A percentile compares a stretch with the other conserved stretches of the same genome.
Conservation (phyloP, 495 filamentous ascomycete species). For the Parathielavia hyrcaniae region DNA sequence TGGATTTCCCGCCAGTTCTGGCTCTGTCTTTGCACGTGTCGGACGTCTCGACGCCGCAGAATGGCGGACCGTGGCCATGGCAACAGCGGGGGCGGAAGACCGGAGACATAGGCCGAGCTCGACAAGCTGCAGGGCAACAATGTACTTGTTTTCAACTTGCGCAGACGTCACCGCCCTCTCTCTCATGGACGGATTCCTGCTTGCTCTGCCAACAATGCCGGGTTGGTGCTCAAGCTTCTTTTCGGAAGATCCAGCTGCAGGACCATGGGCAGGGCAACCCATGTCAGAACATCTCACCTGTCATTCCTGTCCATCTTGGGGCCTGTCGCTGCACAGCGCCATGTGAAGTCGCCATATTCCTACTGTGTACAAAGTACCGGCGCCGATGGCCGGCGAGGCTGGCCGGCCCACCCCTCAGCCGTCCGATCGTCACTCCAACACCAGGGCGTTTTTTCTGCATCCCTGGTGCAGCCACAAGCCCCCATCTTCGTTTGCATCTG, state of each 20-base stretch:
- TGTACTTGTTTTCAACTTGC: constrained; percentile 7
- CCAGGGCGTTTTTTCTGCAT: not conserved
- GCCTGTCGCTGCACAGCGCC: not conserved
- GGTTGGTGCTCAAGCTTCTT: not conserved
- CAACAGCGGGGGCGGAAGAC: not conserved
- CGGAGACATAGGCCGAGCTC: constrained; percentile 2
- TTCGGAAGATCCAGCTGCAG: constrained; percentile 1
- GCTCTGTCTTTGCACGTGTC: not conserved
- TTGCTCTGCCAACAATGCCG: constrained; percentile 1
- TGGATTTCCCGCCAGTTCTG: constrained; percentile 18
- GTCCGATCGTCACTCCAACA: not conserved
- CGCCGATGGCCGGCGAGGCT: constrained; percentile 5
- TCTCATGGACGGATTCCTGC: constrained; percentile 8
- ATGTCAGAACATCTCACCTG: not conserved
- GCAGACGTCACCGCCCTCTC: constrained; percentile 7
- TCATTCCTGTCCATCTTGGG: constrained; percentile 1
- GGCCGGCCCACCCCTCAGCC: constrained; percentile 4
- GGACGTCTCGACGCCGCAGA: not conserved
- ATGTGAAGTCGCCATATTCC: not conserved
- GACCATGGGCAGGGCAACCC: constrained; percentile 1
- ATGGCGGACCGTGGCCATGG: constrained; percentile 8
- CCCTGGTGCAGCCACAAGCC: constrained; percentile 20
- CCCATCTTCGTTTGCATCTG: constrained; percentile 21
- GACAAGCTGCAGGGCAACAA: constrained; percentile 21
- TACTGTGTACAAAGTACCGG: constrained; percentile 1